phyloP scores from a whole-genome alignment of 169 alveolate genomes.

The Plasmodium sp. region DNA sequence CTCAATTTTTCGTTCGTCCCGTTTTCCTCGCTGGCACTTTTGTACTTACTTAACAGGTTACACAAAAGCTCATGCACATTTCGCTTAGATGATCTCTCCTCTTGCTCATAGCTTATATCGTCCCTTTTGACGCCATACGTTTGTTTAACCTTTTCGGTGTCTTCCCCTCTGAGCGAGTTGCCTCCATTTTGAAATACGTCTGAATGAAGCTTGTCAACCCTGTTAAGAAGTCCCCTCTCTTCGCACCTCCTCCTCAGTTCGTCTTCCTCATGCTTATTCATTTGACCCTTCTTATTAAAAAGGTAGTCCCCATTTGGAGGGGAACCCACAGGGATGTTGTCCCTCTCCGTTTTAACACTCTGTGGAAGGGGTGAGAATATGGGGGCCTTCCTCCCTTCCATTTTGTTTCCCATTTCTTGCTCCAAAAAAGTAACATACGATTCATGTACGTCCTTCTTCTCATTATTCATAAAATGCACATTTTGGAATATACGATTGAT shows the following conservation, averaged over 20 bases:
- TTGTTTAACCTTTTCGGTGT: conserved; percentile 3
- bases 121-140: conserved; percentile 1
- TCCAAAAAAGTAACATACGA: background rate
- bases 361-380: background rate
- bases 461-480: background rate
- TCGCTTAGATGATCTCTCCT: background rate
- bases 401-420: background rate
- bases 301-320: background rate
- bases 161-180: conserved; percentile 15
- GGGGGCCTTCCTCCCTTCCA: background rate
- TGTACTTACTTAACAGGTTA: conserved; percentile 41
- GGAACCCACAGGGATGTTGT: background rate
- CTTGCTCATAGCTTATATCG: background rate
- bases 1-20: background rate
- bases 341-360: background rate
- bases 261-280: background rate
- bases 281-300: background rate
- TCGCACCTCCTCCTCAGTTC: background rate
- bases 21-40: background rate
- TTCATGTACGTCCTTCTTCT: background rate
- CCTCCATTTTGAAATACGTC: background rate
- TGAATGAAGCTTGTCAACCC: background rate
- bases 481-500: background rate
- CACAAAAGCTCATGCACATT: background rate
- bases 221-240: background rate